Conservation (phyloP, 1,139 yeast species). For the Trichomonascaceae sp. region DNA sequence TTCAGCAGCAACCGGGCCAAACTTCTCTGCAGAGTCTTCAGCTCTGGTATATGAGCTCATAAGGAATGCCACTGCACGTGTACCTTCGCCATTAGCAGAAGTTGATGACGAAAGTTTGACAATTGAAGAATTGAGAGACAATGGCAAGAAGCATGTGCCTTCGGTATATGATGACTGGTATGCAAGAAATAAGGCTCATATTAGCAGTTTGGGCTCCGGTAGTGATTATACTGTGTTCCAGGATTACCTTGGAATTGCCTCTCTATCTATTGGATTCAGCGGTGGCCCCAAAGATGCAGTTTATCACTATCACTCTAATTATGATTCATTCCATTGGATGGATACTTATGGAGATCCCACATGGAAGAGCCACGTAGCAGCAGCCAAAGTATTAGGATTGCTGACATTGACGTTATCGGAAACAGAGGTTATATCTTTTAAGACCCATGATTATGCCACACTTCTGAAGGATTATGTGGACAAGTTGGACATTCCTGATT, state of each 20-base stretch:
- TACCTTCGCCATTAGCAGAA: slow-evolving; percentile 40
- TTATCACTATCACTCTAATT: slow-evolving; percentile 65
- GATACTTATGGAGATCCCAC: slow-evolving; percentile 52
- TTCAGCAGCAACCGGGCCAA: slow-evolving; percentile 51
- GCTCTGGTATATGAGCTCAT: slow-evolving; percentile 47
- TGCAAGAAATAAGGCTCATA: slow-evolving; percentile 28
- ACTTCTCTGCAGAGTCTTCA: slow-evolving; percentile 42
- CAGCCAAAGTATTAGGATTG: slow-evolving; percentile 48
- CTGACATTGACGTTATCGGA: slow-evolving; percentile 44
- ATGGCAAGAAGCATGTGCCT: slow-evolving; percentile 31
- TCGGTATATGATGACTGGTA: slow-evolving; percentile 58
- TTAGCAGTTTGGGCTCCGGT: slow-evolving; percentile 54
- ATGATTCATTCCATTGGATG: slow-evolving; percentile 67
- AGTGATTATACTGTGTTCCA: slow-evolving; percentile 63
- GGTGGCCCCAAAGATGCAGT: slow-evolving; percentile 42
- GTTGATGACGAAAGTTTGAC: slow-evolving; percentile 5
- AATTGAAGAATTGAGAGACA: neutral
- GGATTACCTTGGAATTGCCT: slow-evolving; percentile 62
- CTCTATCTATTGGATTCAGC: slow-evolving; percentile 51
- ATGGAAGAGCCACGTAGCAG: slow-evolving; percentile 48
- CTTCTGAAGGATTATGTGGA: slow-evolving; percentile 33
- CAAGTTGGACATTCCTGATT: slow-evolving; percentile 15
- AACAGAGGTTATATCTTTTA: slow-evolving; percentile 39
- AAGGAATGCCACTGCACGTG: slow-evolving; percentile 35
- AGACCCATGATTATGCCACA: slow-evolving; percentile 40